Conservation (phyloP, 2,329 filamentous ascomycete genomes). For the Periconia sp. region DNA sequence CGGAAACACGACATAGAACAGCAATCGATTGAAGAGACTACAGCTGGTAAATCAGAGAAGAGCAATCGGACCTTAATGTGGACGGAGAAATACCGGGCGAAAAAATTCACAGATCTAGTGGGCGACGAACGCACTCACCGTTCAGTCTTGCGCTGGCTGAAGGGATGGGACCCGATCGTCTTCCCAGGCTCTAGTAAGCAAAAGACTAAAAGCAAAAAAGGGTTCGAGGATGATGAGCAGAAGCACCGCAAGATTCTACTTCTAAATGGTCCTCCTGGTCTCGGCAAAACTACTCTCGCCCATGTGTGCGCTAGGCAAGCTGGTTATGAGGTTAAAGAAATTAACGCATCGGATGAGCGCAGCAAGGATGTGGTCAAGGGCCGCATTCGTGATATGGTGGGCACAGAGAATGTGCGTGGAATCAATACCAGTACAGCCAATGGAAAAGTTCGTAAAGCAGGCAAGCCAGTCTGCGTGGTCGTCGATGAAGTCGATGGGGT, state of each 20-base stretch:
- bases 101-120: slow-evolving; percentile 89
- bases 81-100: slow-evolving; percentile 97
- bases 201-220: slow-evolving; percentile 56
- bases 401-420: slow-evolving; percentile 89
- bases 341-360: slow-evolving; percentile 96
- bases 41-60: slow-evolving; percentile 29
- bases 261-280: slow-evolving; percentile 86
- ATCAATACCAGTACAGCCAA: slow-evolving; percentile 60
- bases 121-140: slow-evolving; percentile 95
- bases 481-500: slow-evolving; percentile 98
- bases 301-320: slow-evolving; percentile 96
- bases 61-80: slow-evolving; percentile 68
- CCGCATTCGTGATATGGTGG: slow-evolving; percentile 87
- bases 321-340: slow-evolving; percentile 94
- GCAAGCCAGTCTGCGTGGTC: slow-evolving; percentile 88
- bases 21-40: slow-evolving; percentile 48
- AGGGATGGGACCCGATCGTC: slow-evolving; percentile 90
- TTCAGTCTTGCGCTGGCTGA: slow-evolving; percentile 89
- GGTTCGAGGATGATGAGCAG: slow-evolving; percentile 69
- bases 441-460: slow-evolving; percentile 71
- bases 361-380: slow-evolving; percentile 89
- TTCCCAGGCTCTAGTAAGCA: slow-evolving; percentile 77
- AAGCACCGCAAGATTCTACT: slow-evolving; percentile 86
- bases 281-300: slow-evolving; percentile 95
- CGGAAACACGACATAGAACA: slow-evolving; percentile 29